phyloP scores from a whole-genome alignment of 2,329 filamentous ascomycete species.

The Catunica adiposa region DNA sequence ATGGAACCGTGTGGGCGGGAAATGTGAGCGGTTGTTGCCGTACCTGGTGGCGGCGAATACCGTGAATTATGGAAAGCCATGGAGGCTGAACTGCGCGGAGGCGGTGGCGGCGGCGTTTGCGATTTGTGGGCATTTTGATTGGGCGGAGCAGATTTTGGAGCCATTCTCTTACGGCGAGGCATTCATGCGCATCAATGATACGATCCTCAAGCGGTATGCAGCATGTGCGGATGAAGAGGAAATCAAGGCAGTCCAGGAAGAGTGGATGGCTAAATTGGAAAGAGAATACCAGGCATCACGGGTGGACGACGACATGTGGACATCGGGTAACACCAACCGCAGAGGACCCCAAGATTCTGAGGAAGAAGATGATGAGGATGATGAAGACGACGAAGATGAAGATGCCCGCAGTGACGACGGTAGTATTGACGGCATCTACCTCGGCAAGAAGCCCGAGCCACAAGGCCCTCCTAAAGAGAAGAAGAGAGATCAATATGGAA shows the following conservation, averaged over 20 bases:
- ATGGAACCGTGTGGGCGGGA: constrained; percentile 80
- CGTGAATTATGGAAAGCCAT: constrained; percentile 93
- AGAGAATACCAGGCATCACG: constrained; percentile 73
- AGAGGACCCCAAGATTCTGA: constrained; percentile 34
- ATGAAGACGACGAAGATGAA: constrained; percentile 31
- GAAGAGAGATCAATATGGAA: constrained; percentile 50
- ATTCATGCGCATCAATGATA: constrained; percentile 81
- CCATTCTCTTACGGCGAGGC: constrained; percentile 78
- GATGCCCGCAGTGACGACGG: constrained; percentile 28
- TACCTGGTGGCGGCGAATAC: constrained; percentile 94
- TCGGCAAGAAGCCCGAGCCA: constrained; percentile 35
- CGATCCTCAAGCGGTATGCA: constrained; percentile 68
- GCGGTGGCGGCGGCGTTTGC: constrained; percentile 82
- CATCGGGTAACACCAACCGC: constrained; percentile 75
- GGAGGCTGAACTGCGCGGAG: constrained; percentile 90
- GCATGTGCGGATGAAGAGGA: constrained; percentile 66
- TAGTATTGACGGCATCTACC: constrained; percentile 41
- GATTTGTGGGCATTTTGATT: constrained; percentile 82
- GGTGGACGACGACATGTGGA: constrained; percentile 67
- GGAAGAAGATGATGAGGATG: constrained; percentile 37
- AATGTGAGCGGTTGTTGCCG: constrained; percentile 76
- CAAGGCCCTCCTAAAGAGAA: constrained; percentile 16
- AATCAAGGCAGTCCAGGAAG: constrained; percentile 68
- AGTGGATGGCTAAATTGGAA: constrained; percentile 82
- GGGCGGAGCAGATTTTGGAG: constrained; percentile 68